Evolutionary conservation across 2,329 filamentous ascomycete genomes (phyloP).

Genomic region (Ophiostoma sp.): DNA sequence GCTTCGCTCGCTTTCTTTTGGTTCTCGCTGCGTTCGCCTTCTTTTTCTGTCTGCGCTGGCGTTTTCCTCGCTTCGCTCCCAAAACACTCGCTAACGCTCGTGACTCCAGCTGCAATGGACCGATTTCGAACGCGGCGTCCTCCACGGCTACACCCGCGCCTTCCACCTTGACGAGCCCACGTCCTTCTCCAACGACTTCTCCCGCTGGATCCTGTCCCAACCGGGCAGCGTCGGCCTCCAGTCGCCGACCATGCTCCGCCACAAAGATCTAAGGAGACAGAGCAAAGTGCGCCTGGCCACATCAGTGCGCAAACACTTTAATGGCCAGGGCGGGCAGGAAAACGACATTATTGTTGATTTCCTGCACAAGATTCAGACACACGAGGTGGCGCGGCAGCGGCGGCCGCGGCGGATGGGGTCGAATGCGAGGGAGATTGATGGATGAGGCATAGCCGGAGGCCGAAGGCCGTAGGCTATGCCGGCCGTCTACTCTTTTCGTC

Average conservation of each 20-base stretch:
- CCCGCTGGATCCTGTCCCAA: conserved; percentile 61
- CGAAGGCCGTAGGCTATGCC: not conserved
- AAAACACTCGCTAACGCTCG: not conserved
- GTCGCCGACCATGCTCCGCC: conserved; percentile 74
- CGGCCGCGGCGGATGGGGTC: conserved; percentile 29
- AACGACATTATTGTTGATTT: conserved; percentile 81
- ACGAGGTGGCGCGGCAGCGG: conserved; percentile 43
- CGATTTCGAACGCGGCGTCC: conserved; percentile 64
- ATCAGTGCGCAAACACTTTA: conserved; percentile 79
- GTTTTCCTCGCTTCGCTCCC: not conserved
- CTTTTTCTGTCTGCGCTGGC: not conserved
- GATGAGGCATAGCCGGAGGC: conserved; percentile 10
- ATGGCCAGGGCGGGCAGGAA: conserved; percentile 74
- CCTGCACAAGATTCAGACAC: conserved; percentile 67
- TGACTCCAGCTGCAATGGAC: conserved; percentile 62
- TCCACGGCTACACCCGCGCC: conserved; percentile 74
- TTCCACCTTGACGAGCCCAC: conserved; percentile 70
- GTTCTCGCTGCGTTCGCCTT: not conserved
- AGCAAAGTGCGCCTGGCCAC: conserved; percentile 71
- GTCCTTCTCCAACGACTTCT: conserved; percentile 65
- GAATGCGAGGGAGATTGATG: conserved; percentile 29
- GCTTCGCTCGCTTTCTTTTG: not conserved
- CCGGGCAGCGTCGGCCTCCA: conserved; percentile 66
- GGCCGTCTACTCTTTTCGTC: not conserved
- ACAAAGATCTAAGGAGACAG: conserved; percentile 64